A percentile compares a stretch with the other conserved stretches of the same genome.
These are phyloP conservation scores for Zopfochytrium polystomum DNA, from an alignment of 371 early-diverging fungal species.

Conservation along the genomic window DNA sequence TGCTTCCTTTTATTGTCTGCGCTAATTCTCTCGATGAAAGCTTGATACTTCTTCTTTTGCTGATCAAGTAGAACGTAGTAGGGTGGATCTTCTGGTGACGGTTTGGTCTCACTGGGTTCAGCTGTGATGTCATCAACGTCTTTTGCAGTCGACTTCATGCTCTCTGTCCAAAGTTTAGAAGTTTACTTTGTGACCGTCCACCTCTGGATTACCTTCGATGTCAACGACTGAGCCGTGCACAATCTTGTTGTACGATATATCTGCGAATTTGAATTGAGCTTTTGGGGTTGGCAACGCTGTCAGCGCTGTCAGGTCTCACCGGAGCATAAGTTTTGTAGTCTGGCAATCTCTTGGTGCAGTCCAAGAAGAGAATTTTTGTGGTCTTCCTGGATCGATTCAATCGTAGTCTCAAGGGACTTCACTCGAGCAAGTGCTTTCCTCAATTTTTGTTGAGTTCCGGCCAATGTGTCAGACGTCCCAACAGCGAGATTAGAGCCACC, in stretches of 20 bases:
- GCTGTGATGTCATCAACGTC: not conserved
- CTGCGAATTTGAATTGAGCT: too few species aligned
- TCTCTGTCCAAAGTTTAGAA: not conserved
- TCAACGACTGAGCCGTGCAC: constrained; percentile 12
- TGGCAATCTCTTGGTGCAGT: constrained; percentile 36
- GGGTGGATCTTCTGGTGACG: constrained; percentile 15
- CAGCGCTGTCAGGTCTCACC: constrained; percentile 26
- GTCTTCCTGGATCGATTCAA: constrained; percentile 37
- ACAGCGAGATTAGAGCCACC: too few species aligned
- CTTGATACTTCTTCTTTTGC: constrained; percentile 34
- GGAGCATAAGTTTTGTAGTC: constrained; percentile 33
- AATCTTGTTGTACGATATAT: too few species aligned
- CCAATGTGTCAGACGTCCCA: too few species aligned
- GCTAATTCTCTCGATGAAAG: constrained; percentile 31
- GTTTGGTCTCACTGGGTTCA: not conserved
- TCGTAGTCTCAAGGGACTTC: constrained; percentile 34
- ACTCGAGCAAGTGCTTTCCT: constrained; percentile 24
- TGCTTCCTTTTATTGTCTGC: constrained; percentile 38
- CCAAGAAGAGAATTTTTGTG: constrained; percentile 27
- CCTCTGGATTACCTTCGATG: not conserved
- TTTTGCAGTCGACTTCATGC: not conserved
- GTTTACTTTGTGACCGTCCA: not conserved
- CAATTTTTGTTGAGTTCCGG: not conserved
- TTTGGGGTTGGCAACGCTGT: too few species aligned
- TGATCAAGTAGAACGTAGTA: constrained; percentile 33